Percentiles rank a stretch among this genome's conserved stretches.
These are phyloP conservation scores for Leishmania tropica DNA, from an alignment of 208 protist genomes.

Conservation along the genomic window DNA sequence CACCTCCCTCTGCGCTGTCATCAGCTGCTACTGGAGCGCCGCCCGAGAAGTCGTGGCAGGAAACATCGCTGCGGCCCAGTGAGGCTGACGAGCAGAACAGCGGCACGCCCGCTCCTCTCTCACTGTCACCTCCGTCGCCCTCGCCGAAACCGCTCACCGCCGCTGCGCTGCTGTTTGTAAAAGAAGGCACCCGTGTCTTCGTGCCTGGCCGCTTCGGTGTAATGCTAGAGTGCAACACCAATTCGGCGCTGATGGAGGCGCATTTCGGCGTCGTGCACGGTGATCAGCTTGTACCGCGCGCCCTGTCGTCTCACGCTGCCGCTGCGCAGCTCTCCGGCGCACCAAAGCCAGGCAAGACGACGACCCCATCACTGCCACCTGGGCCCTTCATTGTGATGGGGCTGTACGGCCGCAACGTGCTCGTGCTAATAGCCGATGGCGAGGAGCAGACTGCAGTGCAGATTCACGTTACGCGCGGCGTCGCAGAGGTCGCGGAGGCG, in stretches of 20 bases:
- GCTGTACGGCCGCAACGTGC: slow-evolving; percentile 34
- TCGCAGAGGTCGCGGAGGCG: slow-evolving; percentile 20
- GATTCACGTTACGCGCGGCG: slow-evolving; percentile 19
- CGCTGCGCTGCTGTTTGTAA: slow-evolving; percentile 27
- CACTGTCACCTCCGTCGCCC: neutral
- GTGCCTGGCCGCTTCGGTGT: slow-evolving; percentile 44
- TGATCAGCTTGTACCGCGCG: slow-evolving; percentile 34
- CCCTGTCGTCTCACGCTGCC: neutral
- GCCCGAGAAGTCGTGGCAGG: neutral
- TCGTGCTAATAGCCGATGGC: slow-evolving; percentile 45
- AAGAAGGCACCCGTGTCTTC: slow-evolving; percentile 29
- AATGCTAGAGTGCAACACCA: slow-evolving; percentile 41
- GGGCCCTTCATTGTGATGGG: slow-evolving; percentile 40
- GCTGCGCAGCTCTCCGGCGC: neutral
- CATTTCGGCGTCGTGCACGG: slow-evolving; percentile 53
- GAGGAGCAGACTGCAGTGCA: slow-evolving; percentile 23
- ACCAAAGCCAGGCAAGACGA: neutral
- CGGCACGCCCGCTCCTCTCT: neutral
- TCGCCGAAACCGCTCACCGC: neutral
- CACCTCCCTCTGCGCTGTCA: neutral
- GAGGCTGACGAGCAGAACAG: neutral
- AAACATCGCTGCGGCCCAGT: neutral
- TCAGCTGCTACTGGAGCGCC: neutral
- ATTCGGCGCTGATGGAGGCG: slow-evolving; percentile 15
- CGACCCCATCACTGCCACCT: neutral